A percentile compares a stretch with the other conserved stretches of the same genome.
Evolutionary conservation across 1,284 basidiomycete species (phyloP).

Genomic region (Tilletia setariae): DNA sequence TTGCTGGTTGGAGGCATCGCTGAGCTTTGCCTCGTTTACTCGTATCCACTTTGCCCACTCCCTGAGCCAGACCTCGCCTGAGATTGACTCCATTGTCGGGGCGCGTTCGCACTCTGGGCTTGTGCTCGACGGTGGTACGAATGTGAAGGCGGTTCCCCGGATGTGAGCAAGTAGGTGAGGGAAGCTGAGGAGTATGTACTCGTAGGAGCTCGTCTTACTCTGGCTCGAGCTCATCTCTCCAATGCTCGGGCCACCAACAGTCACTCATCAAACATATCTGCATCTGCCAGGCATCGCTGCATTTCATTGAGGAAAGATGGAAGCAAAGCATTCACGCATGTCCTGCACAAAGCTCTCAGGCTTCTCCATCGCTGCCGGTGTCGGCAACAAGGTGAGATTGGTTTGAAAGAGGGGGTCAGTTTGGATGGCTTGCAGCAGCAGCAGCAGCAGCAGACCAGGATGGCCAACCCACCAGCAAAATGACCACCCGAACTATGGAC

Average conservation of each 20-base stretch:
- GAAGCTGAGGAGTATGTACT: no score
- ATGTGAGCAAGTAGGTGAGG: no score
- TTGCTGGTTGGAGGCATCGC: slow-evolving; percentile 20
- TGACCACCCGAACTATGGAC: slow-evolving; percentile 52
- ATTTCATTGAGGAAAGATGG: background rate
- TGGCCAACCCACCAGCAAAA: slow-evolving; percentile 20
- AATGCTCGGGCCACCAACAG: no score
- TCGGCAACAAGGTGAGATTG: background rate
- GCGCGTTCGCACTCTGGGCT: no score
- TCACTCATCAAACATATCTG: no score
- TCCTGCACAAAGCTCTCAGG: slow-evolving; percentile 54
- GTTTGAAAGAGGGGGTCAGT: slow-evolving; percentile 18
- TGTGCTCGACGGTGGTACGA: no score
- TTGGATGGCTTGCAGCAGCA: slow-evolving; percentile 51
- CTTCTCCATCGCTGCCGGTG: slow-evolving; percentile 54
- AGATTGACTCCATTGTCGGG: slow-evolving; percentile 38
- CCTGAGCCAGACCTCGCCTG: slow-evolving; percentile 35
- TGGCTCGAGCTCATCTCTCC: no score
- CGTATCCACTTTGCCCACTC: slow-evolving; percentile 42
- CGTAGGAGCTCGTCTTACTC: no score
- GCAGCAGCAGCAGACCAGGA: background rate
- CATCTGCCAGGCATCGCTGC: no score
- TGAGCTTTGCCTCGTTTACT: slow-evolving; percentile 37
- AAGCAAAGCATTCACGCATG: slow-evolving; percentile 39
- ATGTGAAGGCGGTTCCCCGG: no score